Percentiles rank a stretch among this genome's conserved stretches.
phyloP scores from a whole-genome alignment of 202 grass and related monocot species.

The Schoenoplectus triqueter region DNA sequence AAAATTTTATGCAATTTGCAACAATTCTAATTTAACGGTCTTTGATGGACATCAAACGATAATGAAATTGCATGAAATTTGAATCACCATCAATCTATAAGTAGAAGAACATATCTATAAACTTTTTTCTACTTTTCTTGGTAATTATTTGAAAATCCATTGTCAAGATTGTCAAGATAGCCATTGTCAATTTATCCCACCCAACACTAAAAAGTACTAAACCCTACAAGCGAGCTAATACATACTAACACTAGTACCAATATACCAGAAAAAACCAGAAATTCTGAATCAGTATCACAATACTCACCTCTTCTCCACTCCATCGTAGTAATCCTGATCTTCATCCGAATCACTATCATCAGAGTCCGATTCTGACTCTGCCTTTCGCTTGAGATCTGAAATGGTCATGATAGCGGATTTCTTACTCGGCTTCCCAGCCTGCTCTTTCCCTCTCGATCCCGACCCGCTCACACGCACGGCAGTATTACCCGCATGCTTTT shows the following conservation, averaged over 20 bases:
- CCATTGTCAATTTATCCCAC: too few relatives aligned
- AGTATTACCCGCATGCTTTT: conserved; percentile 27
- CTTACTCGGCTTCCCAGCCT: conserved; percentile 39
- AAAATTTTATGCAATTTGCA: too few relatives aligned
- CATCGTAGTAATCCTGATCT: conserved; percentile 68
- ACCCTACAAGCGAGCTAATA: conserved; percentile 1
- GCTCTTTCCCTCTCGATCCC: conserved; percentile 49
- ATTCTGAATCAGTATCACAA: background rate
- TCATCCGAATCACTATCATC: conserved; percentile 58
- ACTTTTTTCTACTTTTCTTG: too few relatives aligned
- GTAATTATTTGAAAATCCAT: too few relatives aligned
- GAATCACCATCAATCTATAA: too few relatives aligned
- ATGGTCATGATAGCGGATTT: conserved; percentile 51
- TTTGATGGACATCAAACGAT: too few relatives aligned
- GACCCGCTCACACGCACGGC: conserved; percentile 37
- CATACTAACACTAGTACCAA: background rate
- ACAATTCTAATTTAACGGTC: too few relatives aligned
- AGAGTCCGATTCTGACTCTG: conserved; percentile 33
- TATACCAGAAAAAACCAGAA: background rate
- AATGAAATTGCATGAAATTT: too few relatives aligned
- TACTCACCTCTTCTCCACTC: conserved; percentile 72
- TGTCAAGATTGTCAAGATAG: too few relatives aligned
- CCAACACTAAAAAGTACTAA: background rate
- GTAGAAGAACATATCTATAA: too few relatives aligned
- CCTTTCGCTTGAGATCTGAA: conserved; percentile 50